These are phyloP conservation scores for Pestalotiopsis sp. DNA, from an alignment of 2,329 filamentous ascomycete genomes.

Conservation along the genomic window DNA sequence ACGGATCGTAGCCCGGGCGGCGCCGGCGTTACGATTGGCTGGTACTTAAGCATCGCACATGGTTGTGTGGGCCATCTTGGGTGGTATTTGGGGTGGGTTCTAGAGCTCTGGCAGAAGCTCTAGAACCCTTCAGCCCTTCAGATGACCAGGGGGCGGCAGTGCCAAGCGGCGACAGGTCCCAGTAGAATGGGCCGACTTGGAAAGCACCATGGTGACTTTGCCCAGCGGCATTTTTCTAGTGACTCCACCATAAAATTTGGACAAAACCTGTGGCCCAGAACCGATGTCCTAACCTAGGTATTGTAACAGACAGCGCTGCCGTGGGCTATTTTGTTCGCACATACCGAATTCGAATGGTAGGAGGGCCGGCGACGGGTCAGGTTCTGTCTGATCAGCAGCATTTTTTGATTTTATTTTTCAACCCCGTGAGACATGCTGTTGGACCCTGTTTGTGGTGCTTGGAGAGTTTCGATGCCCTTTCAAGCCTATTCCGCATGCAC, in stretches of 20 bases:
- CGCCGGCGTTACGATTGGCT: background rate
- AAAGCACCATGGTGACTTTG: background rate
- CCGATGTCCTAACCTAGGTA: background rate
- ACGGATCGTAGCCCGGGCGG: background rate
- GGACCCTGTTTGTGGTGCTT: background rate
- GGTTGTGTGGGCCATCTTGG: background rate
- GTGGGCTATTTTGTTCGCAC: background rate
- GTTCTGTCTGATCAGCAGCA: background rate
- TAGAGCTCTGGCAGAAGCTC: background rate
- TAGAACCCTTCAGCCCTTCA: constrained; percentile 4
- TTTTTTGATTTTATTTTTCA: background rate
- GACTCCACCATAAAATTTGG: constrained; percentile 4
- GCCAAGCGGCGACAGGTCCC: constrained; percentile 6
- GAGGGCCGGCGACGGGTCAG: background rate
- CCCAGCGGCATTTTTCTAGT: constrained; percentile 1
- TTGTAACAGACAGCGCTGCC: background rate
- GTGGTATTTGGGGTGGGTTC: background rate
- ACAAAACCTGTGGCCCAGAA: constrained; percentile 10
- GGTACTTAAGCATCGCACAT: background rate
- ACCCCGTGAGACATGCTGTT: background rate
- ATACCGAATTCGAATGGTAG: background rate
- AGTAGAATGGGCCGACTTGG: constrained; percentile 10
- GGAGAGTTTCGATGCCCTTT: background rate
- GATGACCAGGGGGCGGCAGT: background rate
- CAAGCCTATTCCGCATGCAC: background rate